Percentiles rank a stretch among this genome's conserved stretches.
These are phyloP conservation scores for Macrolepiota fuliginosa DNA, from an alignment of 768 basidiomycete species.

Conservation along the genomic window DNA sequence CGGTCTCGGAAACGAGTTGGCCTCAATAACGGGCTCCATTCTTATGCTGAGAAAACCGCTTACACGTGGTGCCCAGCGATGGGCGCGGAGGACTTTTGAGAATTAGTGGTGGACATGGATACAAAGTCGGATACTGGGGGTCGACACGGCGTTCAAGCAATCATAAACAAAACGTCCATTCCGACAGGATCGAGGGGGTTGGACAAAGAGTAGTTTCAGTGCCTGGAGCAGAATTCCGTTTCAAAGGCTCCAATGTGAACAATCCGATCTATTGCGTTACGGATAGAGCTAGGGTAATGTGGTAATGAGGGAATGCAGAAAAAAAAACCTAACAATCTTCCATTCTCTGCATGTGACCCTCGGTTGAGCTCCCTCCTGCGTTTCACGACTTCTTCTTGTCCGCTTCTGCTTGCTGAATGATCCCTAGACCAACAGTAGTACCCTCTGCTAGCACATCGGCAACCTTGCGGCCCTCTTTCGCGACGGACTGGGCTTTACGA, in stretches of 20 bases:
- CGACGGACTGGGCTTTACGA: conserved; percentile 60
- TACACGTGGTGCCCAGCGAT: not conserved
- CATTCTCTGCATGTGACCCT: not conserved
- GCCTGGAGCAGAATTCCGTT: not conserved
- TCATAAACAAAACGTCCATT: not conserved
- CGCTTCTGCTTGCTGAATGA: conserved; percentile 57
- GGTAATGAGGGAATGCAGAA: not conserved
- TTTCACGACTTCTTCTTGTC: conserved; percentile 11
- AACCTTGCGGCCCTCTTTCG: conserved; percentile 67
- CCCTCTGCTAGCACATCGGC: conserved; percentile 73
- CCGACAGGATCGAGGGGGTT: not conserved
- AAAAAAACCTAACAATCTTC: not conserved
- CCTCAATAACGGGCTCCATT: not conserved
- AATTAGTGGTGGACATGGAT: not conserved
- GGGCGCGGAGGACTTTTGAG: not conserved
- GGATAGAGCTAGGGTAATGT: not conserved
- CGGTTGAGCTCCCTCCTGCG: not conserved
- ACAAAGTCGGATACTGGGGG: not conserved
- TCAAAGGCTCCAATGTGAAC: not conserved
- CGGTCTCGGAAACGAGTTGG: not conserved
- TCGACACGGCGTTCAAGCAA: not conserved
- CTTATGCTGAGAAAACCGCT: not conserved
- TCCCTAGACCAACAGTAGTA: conserved; percentile 70
- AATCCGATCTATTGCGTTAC: not conserved
- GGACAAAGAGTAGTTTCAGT: not conserved